A percentile compares a stretch with the other conserved stretches of the same genome.
Evolutionary conservation across 1,139 yeast species (phyloP).

Genomic region (Kurtzmaniella quercitrusa): DNA sequence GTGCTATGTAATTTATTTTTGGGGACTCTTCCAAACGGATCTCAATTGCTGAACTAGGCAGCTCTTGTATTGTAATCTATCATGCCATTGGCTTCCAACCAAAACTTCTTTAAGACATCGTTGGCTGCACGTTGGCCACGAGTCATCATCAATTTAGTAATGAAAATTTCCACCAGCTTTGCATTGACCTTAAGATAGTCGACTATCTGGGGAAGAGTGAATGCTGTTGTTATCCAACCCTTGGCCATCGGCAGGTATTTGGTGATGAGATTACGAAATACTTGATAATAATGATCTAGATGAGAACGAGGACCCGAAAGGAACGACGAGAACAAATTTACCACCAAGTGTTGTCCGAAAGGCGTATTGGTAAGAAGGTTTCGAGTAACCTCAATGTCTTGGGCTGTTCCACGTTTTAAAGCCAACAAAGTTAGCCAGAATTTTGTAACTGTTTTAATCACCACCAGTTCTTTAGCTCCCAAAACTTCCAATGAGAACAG

Average conservation of each 20-base stretch:
- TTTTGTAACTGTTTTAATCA: conserved; percentile 54
- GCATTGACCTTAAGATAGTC: conserved; percentile 16
- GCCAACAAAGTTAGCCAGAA: conserved; percentile 63
- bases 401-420: conserved; percentile 47
- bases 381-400: conserved; percentile 39
- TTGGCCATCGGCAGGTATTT: conserved; percentile 49
- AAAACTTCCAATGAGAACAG: conserved; percentile 44
- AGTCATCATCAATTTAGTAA: conserved; percentile 54
- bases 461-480: conserved; percentile 57
- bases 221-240: conserved; percentile 38
- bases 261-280: conserved; percentile 50
- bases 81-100: conserved; percentile 55
- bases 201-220: conserved; percentile 23
- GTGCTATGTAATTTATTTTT: neutral
- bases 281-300: conserved; percentile 51
- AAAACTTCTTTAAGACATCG: conserved; percentile 55
- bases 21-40: conserved; percentile 3
- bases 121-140: conserved; percentile 63
- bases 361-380: conserved; percentile 28
- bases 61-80: conserved; percentile 31
- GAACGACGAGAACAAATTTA: conserved; percentile 29
- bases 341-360: conserved; percentile 30
- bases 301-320: conserved; percentile 56
- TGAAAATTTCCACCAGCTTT: conserved; percentile 31
- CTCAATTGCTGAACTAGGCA: neutral